phyloP scores from a whole-genome alignment of 441 rosid genomes.

The Biscutella laevigata region DNA sequence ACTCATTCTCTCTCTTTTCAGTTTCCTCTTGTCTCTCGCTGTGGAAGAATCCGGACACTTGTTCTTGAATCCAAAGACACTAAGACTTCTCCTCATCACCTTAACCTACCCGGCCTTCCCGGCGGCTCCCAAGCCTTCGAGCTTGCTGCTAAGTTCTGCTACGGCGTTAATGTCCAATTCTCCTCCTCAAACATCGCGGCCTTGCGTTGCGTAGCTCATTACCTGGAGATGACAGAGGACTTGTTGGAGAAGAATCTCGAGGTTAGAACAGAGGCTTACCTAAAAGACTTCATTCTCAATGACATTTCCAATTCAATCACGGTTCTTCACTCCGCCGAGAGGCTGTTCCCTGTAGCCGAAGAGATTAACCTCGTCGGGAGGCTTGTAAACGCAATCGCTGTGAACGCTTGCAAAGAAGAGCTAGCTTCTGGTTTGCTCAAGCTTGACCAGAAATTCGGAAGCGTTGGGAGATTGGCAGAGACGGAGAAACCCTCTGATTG shows the following conservation, averaged over 20 bases:
- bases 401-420: constrained; percentile 85
- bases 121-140: constrained; percentile 88
- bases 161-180: constrained; percentile 61
- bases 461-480: constrained; percentile 34
- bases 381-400: constrained; percentile 71
- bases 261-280: constrained; percentile 53
- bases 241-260: constrained; percentile 68
- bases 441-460: constrained; percentile 62
- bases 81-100: too few relatives aligned
- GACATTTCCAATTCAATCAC: constrained; percentile 59
- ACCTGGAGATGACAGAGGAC: constrained; percentile 85
- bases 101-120: constrained; percentile 51
- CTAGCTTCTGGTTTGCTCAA: constrained; percentile 79
- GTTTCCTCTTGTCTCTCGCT: constrained; percentile 85
- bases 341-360: constrained; percentile 59
- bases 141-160: constrained; percentile 88
- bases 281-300: constrained; percentile 52
- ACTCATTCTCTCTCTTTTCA: too few relatives aligned
- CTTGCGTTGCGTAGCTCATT: constrained; percentile 58
- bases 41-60: constrained; percentile 70
- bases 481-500: constrained; percentile 65
- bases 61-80: constrained; percentile 61
- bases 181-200: constrained; percentile 56
- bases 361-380: constrained; percentile 60
- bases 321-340: constrained; percentile 62